Conservation (phyloP, 73 alveolate species). For the Paramecium biaurelia region DNA sequence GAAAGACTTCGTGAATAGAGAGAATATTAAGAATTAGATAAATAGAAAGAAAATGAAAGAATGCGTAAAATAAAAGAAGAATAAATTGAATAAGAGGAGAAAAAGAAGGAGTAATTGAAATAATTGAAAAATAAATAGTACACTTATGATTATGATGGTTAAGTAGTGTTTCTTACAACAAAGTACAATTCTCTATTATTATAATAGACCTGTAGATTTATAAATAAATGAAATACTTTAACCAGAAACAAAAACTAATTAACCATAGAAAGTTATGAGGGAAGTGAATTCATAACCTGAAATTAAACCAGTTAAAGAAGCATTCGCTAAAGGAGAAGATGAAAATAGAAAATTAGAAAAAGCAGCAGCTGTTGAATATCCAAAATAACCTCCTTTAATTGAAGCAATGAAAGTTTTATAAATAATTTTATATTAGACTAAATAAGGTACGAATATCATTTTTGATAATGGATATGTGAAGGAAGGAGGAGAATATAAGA, state of each 20-base stretch:
- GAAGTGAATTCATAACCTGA: constrained; percentile 17
- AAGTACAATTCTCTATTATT: not conserved
- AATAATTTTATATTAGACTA: not conserved
- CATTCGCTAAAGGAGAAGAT: constrained; percentile 6
- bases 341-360: constrained; percentile 25
- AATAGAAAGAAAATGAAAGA: constrained; percentile 28
- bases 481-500: constrained; percentile 37
- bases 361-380: constrained; percentile 50
- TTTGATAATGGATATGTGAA: constrained; percentile 37
- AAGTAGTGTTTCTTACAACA: constrained; percentile 26
- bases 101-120: not conserved
- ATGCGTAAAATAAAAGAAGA: constrained; percentile 40
- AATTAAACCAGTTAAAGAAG: constrained; percentile 26
- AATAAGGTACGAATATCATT: constrained; percentile 17
- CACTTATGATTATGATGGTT: constrained; percentile 49
- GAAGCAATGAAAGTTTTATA: constrained; percentile 8
- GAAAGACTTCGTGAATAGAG: constrained; percentile 46
- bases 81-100: constrained; percentile 6
- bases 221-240: not conserved
- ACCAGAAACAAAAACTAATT: not conserved
- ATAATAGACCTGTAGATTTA: not conserved
- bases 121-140: constrained; percentile 25
- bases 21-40: constrained; percentile 21
- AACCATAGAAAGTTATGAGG: not conserved
- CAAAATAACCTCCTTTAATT: constrained; percentile 49